Percentiles rank a stretch among this genome's conserved stretches.
These are phyloP conservation scores for Trichoderma parareesei DNA, from an alignment of 495 filamentous ascomycete genomes.

Conservation along the genomic window DNA sequence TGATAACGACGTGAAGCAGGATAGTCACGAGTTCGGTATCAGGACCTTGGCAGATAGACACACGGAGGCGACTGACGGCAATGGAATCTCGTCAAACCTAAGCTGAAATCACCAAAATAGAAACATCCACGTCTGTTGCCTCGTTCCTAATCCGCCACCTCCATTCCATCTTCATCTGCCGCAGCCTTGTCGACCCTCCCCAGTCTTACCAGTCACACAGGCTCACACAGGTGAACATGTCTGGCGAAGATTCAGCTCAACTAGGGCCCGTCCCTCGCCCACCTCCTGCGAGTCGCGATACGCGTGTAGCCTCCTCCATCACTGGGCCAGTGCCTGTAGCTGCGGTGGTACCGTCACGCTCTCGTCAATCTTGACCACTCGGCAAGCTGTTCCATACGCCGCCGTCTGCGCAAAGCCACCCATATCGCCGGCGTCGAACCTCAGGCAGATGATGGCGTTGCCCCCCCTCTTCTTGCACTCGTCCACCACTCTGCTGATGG, in stretches of 20 bases:
- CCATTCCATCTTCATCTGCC: neutral
- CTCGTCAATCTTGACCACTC: constrained; percentile 38
- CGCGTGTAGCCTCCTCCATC: neutral
- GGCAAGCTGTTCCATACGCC: constrained; percentile 51
- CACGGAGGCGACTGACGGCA: too few relatives aligned
- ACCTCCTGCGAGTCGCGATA: neutral
- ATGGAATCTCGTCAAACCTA: too few relatives aligned
- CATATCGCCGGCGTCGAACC: constrained; percentile 45
- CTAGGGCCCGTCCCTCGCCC: neutral
- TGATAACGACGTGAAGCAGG: too few relatives aligned
- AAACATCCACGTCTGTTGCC: too few relatives aligned
- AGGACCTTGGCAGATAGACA: too few relatives aligned
- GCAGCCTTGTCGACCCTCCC: neutral
- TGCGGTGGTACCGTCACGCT: constrained; percentile 6
- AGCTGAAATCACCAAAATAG: too few relatives aligned
- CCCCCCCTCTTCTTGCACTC: constrained; percentile 50
- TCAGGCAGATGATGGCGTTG: constrained; percentile 50
- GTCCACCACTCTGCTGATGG: constrained; percentile 44
- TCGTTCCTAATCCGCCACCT: too few relatives aligned
- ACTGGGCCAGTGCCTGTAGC: neutral
- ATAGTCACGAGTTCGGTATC: too few relatives aligned
- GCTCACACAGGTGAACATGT: neutral
- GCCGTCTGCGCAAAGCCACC: constrained; percentile 48
- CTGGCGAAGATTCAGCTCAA: too few relatives aligned
- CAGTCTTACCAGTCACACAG: neutral